Percentiles rank a stretch among this genome's conserved stretches.
These are phyloP conservation scores for Oxytropis ochrocephala DNA, from an alignment of 306 rosid genomes.

Conservation along the genomic window DNA sequence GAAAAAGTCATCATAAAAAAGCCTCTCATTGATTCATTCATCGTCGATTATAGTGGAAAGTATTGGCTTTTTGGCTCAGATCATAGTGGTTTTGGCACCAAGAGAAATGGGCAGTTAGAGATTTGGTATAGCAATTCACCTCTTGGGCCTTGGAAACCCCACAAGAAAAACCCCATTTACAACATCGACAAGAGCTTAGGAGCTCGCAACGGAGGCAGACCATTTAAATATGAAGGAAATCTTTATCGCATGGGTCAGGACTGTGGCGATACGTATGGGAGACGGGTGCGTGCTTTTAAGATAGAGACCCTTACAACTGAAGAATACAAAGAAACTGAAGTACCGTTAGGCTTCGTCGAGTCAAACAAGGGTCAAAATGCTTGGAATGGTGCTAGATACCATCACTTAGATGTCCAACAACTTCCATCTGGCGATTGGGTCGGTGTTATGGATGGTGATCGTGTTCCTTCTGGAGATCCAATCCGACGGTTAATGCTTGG, in stretches of 20 bases:
- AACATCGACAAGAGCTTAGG: conserved; percentile 72
- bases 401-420: conserved; percentile 85
- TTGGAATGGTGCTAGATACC: conserved; percentile 94
- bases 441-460: conserved; percentile 96
- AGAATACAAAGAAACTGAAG: conserved; percentile 79
- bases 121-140: conserved; percentile 87
- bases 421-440: conserved; percentile 82
- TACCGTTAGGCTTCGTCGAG: conserved; percentile 51
- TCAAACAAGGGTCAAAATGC: conserved; percentile 83
- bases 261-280: conserved; percentile 94
- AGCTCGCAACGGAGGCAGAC: conserved; percentile 98
- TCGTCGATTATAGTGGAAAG: conserved; percentile 45
- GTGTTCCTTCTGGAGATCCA: conserved; percentile 90
- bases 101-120: conserved; percentile 82
- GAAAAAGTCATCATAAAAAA: conserved; percentile 72
- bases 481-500: conserved; percentile 66
- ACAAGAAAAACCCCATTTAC: conserved; percentile 77
- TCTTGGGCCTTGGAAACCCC: conserved; percentile 93
- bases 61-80: conserved; percentile 98
- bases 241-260: conserved; percentile 92
- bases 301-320: conserved; percentile 66
- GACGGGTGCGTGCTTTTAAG: conserved; percentile 60
- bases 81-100: conserved; percentile 78
- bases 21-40: conserved; percentile 78
- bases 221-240: conserved; percentile 64